A percentile compares a stretch with the other conserved stretches of the same genome.
Evolutionary conservation across 331 rosid genomes (phyloP).

Genomic region (Telfairia occidentalis): DNA sequence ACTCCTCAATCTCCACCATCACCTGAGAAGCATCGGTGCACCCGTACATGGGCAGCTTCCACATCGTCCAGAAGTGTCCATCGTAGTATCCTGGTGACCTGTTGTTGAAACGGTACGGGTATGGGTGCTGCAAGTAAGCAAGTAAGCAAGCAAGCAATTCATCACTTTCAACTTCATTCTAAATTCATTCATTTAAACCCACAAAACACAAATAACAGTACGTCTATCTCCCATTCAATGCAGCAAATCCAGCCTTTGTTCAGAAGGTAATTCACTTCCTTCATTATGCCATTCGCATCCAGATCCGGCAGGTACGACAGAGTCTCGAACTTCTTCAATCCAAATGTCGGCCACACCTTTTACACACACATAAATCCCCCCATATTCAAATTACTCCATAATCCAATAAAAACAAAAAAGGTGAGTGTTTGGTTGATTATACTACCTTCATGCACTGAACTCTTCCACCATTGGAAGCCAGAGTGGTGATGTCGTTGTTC

Average conservation of each 20-base stretch:
- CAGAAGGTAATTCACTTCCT: slow-evolving; percentile 55
- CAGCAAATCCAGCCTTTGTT: slow-evolving; percentile 54
- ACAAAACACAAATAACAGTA: not conserved
- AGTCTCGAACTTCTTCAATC: slow-evolving; percentile 65
- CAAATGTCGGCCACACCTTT: slow-evolving; percentile 74
- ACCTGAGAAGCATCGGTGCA: slow-evolving; percentile 35
- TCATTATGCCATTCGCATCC: accelerated
- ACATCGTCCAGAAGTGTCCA: slow-evolving; percentile 42
- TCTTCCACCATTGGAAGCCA: slow-evolving; percentile 60
- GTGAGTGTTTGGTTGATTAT: not conserved
- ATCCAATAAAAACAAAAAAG: not conserved
- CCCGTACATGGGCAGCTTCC: slow-evolving; percentile 40
- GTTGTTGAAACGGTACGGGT: slow-evolving; percentile 51
- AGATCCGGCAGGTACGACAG: slow-evolving; percentile 68
- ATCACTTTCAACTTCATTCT: not conserved
- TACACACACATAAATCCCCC: not conserved
- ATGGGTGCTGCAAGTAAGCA: slow-evolving; percentile 29
- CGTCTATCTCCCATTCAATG: slow-evolving; percentile 57
- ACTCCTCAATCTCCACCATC: slow-evolving; percentile 15
- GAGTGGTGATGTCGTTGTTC: slow-evolving; percentile 58
- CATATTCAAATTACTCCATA: not conserved
- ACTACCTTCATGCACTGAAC: slow-evolving; percentile 60
- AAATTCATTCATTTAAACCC: no score
- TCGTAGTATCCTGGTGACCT: slow-evolving; percentile 46
- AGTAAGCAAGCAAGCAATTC: no score